These are phyloP conservation scores for carrot (Daucus carota) DNA, from an alignment of 129 eudicot genomes.

Conservation along the genomic window DH1_v3.0 NC_030386.2:26324001-26324500, in stretches of 20 bases:
- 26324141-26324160: constrained; percentile 31
- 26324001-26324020: constrained; percentile 99
- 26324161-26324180: constrained; percentile 24
- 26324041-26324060: constrained; percentile 58
- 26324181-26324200: neutral
- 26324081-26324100: constrained; percentile 18
- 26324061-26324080: constrained; percentile 40
- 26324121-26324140: constrained; percentile 43
- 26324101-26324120: constrained; percentile 20
- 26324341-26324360: neutral
- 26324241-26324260: neutral
- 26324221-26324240: neutral
- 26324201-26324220: neutral
- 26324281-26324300: neutral
- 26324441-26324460: neutral
- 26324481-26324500: too few species aligned
- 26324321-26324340: neutral
- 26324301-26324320: neutral
- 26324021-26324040: constrained; percentile 91
- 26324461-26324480: too few species aligned
- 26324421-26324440: too few species aligned
- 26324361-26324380: neutral
- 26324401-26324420: neutral
- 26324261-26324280: constrained; percentile 1
- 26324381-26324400: neutral